These are phyloP conservation scores for Paraphoma sp. DNA, from an alignment of 2,329 filamentous ascomycete species.

Conservation along the genomic window DNA sequence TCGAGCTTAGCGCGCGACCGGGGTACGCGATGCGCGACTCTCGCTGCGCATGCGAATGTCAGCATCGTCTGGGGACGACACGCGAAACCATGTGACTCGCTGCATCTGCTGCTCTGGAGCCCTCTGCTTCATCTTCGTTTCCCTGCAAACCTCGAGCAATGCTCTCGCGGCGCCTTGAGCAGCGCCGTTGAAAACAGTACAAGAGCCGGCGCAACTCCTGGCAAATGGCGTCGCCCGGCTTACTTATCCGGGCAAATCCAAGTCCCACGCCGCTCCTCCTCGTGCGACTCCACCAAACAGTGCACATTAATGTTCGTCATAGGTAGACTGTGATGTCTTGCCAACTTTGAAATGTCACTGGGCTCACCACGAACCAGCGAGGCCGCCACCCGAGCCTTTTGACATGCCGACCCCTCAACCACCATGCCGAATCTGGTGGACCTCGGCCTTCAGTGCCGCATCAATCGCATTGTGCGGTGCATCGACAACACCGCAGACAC, in stretches of 20 bases:
- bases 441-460: conserved; percentile 14
- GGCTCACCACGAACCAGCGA: too few species aligned
- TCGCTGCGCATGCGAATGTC: background rate
- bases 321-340: background rate
- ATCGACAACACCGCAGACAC: conserved; percentile 1
- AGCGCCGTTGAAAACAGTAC: background rate
- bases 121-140: background rate
- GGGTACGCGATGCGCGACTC: background rate
- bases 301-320: background rate
- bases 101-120: background rate
- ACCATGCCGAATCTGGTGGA: conserved; percentile 13
- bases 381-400: too few species aligned
- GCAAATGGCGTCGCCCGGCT: background rate
- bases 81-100: conserved; percentile 16
- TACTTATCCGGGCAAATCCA: background rate
- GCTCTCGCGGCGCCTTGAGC: background rate
- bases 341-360: background rate
- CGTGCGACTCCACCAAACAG: background rate
- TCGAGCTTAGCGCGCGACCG: background rate
- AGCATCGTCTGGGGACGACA: background rate
- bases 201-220: background rate
- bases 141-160: background rate
- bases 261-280: background rate
- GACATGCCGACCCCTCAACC: conserved; percentile 21
- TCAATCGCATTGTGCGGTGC: conserved; percentile 3